Percentiles rank a stretch among this genome's conserved stretches.
These are phyloP conservation scores for Monosporascus sp. DNA, from an alignment of 2,329 filamentous ascomycete genomes.

Conservation along the genomic window DNA sequence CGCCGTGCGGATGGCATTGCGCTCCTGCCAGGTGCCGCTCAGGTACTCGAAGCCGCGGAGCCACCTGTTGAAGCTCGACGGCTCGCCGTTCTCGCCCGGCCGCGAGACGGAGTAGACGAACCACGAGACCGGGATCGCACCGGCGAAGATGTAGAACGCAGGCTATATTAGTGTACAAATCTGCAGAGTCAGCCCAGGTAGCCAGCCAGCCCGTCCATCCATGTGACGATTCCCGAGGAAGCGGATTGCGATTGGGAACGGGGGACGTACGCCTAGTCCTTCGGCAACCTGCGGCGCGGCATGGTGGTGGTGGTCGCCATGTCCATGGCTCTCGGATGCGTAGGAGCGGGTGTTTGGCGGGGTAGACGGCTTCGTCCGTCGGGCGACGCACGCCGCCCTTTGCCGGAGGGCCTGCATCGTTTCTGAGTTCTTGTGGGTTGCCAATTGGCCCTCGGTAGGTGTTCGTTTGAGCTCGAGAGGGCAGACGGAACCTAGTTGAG, in stretches of 20 bases:
- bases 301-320: slow-evolving; percentile 27
- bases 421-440: slow-evolving; percentile 9
- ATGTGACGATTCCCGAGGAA: background rate
- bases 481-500: slow-evolving; percentile 4
- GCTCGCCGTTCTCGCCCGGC: slow-evolving; percentile 44
- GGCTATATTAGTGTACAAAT: slow-evolving; percentile 29
- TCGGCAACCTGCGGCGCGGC: slow-evolving; percentile 41
- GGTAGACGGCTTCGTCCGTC: slow-evolving; percentile 28
- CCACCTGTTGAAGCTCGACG: slow-evolving; percentile 40
- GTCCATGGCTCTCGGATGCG: slow-evolving; percentile 48
- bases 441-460: slow-evolving; percentile 20
- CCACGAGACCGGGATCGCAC: slow-evolving; percentile 38
- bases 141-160: slow-evolving; percentile 43
- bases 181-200: slow-evolving; percentile 2
- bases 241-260: background rate
- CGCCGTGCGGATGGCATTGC: slow-evolving; percentile 48
- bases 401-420: slow-evolving; percentile 36
- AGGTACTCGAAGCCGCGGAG: slow-evolving; percentile 42
- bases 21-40: slow-evolving; percentile 44
- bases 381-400: slow-evolving; percentile 36
- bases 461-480: slow-evolving; percentile 9
- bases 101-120: slow-evolving; percentile 46
- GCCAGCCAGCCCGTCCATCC: background rate
- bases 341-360: slow-evolving; percentile 41
- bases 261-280: slow-evolving; percentile 49